Base-by-base conservation (phyloP, 805 yeast species). In the Candida arabinofermentans region DNA sequence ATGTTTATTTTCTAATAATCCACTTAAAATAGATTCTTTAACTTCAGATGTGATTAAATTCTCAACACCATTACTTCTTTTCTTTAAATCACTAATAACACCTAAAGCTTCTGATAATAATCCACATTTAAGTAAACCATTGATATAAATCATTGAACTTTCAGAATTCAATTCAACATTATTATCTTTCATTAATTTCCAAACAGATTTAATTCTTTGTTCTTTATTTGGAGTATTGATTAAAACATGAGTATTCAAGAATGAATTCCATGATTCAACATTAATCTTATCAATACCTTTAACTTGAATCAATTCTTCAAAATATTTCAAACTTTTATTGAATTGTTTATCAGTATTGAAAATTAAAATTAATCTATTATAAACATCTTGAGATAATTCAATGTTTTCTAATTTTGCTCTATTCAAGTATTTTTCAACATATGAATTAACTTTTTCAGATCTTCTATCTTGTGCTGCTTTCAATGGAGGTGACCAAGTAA, bases 251-350 rank as follows among this genome's bases (percentile, higher is more conserved):
- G 58, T 48, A 39, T 48, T 64, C 38, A 85, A 61, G 23, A 83
- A 67, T 39, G 74, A 69, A 39, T 81, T 79, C 88, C 88, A 85
- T 2, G 79, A 58, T 0, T 59, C 49, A n/a, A 69, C 50, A 4
- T 44, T 35, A 29, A 29, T 3, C 55, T 50, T 22, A 36, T 41
- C 18, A 48, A 34, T 19, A 41, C 36, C 17, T 71, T 72, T 6
- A 57, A 51, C 9, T 57, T 16, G 46, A 22, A 72, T 49, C 63
- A 83, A 57, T 33, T 62, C 65, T 44, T 73, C 75, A 77, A 86
- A 82, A 1, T 77, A 57, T 9, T 61, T 61, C 42, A 72, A 62
- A 2, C 73, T 71, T 27, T 61, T 62, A 13, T 58, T 58, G 14
- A 66, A 61, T 22, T 50, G 46, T 31, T 66, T 66, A 31, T 65